Conservation (phyloP, 257 asterid genomes). For the Nicotiana paniculata region DNA sequence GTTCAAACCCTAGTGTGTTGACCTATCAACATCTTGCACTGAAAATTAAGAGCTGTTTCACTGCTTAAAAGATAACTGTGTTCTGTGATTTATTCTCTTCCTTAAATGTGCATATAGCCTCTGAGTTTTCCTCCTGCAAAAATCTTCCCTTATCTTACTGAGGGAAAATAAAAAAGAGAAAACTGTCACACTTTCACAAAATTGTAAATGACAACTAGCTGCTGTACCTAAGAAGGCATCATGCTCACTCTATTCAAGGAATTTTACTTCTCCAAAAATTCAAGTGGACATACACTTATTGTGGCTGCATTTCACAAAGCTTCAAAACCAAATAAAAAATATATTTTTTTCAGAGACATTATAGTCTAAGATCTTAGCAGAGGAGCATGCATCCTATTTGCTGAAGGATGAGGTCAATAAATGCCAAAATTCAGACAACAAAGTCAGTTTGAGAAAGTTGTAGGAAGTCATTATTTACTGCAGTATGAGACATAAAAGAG, state of each 20-base stretch:
- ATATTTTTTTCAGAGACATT: neutral
- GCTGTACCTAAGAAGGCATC: constrained; percentile 7
- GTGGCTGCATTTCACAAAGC: neutral
- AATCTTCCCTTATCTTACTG: constrained; percentile 1
- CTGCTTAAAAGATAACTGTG: constrained; percentile 5
- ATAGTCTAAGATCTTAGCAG: constrained; percentile 12
- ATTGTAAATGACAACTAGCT: constrained; percentile 13
- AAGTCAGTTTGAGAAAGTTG: neutral
- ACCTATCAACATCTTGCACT: constrained; percentile 47
- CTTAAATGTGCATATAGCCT: constrained; percentile 3
- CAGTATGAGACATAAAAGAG: neutral
- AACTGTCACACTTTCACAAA: constrained; percentile 9
- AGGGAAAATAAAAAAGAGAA: neutral
- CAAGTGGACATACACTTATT: neutral
- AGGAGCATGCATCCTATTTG: constrained; percentile 13
- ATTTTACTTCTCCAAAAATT: neutral
- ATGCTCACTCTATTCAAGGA: constrained; percentile 14
- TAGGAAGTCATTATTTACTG: neutral
- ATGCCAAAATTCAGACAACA: neutral
- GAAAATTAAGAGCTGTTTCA: constrained; percentile 26
- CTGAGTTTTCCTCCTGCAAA: constrained; percentile 1
- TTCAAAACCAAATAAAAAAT: neutral
- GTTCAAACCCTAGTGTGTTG: constrained; percentile 29
- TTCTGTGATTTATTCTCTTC: constrained; percentile 6
- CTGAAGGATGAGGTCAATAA: constrained; percentile 8